Evolutionary conservation across 164 flowering plant species (phyloP).

Genomic region (Magnolia officinalis): DNA sequence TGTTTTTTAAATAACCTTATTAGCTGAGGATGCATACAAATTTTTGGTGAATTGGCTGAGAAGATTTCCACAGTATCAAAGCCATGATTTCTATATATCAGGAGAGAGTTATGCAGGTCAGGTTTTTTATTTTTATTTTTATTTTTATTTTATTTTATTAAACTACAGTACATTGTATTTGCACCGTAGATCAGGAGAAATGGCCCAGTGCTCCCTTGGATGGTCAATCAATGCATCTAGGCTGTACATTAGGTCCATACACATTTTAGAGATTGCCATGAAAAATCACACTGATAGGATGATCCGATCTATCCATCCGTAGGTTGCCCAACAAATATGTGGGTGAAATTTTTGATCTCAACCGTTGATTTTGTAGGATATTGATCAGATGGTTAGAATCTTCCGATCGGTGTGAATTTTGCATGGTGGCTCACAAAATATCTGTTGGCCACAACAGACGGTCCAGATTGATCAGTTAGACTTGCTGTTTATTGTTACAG

Average conservation of each 20-base stretch:
- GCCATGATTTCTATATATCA: conserved; percentile 54
- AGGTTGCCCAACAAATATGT: neutral
- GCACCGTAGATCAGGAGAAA: neutral
- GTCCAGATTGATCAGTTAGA: neutral
- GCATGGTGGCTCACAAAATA: no score
- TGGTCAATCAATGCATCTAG: neutral
- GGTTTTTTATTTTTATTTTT: no score
- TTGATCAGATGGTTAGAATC: neutral
- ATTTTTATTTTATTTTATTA: no score
- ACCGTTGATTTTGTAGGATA: no score
- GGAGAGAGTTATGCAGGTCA: conserved; percentile 40
- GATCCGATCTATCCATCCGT: no score
- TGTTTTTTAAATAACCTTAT: neutral
- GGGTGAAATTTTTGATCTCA: neutral
- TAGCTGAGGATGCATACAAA: conserved; percentile 60
- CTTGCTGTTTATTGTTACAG: conserved; percentile 19
- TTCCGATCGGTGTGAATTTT: no score
- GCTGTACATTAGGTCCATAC: neutral
- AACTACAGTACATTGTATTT: neutral
- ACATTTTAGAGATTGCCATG: neutral
- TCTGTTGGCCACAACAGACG: no score
- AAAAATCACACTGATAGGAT: neutral
- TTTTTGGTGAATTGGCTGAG: conserved; percentile 64
- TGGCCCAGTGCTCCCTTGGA: neutral
- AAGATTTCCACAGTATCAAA: conserved; percentile 53